Percentiles rank a stretch among this genome's conserved stretches.
Conservation (phyloP, 768 basidiomycete genomes). For the Boletus tomentosulus region DNA sequence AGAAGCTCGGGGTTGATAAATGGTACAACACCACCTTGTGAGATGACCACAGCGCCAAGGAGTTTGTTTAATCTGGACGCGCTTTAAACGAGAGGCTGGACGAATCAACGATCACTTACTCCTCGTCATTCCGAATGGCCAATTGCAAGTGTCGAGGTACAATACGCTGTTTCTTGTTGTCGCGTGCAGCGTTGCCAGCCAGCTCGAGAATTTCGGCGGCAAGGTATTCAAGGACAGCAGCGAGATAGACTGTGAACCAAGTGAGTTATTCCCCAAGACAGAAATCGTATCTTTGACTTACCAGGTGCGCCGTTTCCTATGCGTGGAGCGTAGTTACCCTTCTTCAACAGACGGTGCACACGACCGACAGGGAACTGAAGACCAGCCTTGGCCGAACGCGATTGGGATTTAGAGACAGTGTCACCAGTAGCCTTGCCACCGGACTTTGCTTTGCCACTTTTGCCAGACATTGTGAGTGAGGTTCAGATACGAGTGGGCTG, state of each 20-base stretch:
- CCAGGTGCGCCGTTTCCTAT: slow-evolving; percentile 53
- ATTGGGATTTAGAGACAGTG: slow-evolving; percentile 27
- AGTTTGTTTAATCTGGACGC: slow-evolving; percentile 34
- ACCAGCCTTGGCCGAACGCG: slow-evolving; percentile 40
- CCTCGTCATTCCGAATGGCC: slow-evolving; percentile 62
- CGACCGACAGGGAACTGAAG: slow-evolving; percentile 55
- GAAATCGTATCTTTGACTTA: slow-evolving; percentile 8
- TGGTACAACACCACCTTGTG: slow-evolving; percentile 58
- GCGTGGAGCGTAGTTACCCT: slow-evolving; percentile 55
- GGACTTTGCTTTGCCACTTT: slow-evolving; percentile 56
- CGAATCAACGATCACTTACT: slow-evolving; percentile 21
- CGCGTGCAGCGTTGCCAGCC: slow-evolving; percentile 53
- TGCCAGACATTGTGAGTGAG: slow-evolving; percentile 35
- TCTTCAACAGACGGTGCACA: slow-evolving; percentile 56
- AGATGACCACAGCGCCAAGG: slow-evolving; percentile 51
- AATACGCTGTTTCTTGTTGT: slow-evolving; percentile 59
- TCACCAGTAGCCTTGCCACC: slow-evolving; percentile 58
- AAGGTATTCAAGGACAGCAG: slow-evolving; percentile 59
- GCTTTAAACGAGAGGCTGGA: neutral
- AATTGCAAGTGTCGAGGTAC: slow-evolving; percentile 63
- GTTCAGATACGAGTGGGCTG: neutral
- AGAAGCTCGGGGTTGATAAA: slow-evolving; percentile 49
- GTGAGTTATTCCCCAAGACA: neutral
- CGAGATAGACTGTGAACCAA: slow-evolving; percentile 46
- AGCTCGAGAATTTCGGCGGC: slow-evolving; percentile 62